Percentiles rank a stretch among this genome's conserved stretches.
phyloP scores from a whole-genome alignment of 2,329 filamentous ascomycete species.

The Neurospora sp. region DNA sequence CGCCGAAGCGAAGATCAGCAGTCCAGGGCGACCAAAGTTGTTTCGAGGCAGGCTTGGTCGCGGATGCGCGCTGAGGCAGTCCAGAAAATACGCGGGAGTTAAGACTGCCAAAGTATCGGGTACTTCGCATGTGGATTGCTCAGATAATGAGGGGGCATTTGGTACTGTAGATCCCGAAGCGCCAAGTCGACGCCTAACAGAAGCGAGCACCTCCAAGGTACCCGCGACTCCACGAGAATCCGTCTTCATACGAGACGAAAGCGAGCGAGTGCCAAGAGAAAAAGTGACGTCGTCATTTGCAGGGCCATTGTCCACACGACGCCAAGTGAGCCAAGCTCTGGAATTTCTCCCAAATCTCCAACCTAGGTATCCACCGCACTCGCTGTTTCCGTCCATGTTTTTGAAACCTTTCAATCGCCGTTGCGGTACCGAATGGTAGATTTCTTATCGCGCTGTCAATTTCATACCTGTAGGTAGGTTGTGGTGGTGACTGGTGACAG shows the following conservation, averaged over 20 bases:
- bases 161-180: background rate
- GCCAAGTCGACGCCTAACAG: background rate
- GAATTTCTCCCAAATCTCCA: background rate
- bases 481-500: background rate
- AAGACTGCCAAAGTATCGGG: background rate
- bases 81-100: background rate
- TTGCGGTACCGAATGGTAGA: background rate
- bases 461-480: background rate
- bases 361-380: background rate
- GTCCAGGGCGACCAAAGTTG: background rate
- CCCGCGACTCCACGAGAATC: background rate
- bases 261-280: background rate
- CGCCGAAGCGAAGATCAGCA: background rate
- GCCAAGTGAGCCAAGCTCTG: background rate
- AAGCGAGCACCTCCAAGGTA: background rate
- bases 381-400: background rate
- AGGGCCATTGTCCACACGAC: background rate
- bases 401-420: background rate
- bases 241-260: background rate
- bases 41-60: background rate
- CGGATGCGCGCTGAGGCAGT: background rate
- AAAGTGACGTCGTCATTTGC: background rate
- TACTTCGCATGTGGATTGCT: background rate
- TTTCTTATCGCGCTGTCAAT: background rate
- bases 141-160: background rate